Evolutionary conservation across 169 alveolate species (phyloP).

Genomic region (Eimeria mitis): DNA sequence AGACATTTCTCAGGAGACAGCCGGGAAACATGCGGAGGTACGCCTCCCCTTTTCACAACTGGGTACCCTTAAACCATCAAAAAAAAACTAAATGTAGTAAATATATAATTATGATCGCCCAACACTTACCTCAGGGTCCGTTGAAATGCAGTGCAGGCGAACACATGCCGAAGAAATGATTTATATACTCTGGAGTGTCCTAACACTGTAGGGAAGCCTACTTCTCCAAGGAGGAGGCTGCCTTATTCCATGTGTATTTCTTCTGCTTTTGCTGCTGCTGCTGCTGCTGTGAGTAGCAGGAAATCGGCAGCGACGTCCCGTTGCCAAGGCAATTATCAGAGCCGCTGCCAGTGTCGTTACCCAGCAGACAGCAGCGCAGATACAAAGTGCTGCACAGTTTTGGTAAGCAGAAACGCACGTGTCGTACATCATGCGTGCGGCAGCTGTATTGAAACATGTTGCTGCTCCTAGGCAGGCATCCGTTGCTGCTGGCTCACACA

Average conservation of each 20-base stretch:
- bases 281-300: constrained; percentile 32
- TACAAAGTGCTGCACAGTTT: constrained; percentile 27
- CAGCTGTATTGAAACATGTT: background rate
- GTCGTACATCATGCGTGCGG: background rate
- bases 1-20: background rate
- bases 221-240: background rate
- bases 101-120: background rate
- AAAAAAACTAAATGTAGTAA: background rate
- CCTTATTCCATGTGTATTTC: background rate
- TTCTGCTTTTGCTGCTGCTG: background rate
- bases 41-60: background rate
- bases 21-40: background rate
- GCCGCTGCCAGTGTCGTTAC: background rate
- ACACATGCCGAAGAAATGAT: background rate
- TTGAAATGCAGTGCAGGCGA: background rate
- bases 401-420: constrained; percentile 6
- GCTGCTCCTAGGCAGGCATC: background rate
- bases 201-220: background rate
- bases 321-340: background rate
- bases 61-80: background rate
- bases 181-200: background rate
- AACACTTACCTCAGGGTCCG: background rate
- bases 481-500: background rate
- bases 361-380: background rate
- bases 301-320: background rate